Evolutionary conservation across 306 rosid species (phyloP), one percentile per base, ranked within the genome.

Genomic region (Vigna trinervia): DNA sequence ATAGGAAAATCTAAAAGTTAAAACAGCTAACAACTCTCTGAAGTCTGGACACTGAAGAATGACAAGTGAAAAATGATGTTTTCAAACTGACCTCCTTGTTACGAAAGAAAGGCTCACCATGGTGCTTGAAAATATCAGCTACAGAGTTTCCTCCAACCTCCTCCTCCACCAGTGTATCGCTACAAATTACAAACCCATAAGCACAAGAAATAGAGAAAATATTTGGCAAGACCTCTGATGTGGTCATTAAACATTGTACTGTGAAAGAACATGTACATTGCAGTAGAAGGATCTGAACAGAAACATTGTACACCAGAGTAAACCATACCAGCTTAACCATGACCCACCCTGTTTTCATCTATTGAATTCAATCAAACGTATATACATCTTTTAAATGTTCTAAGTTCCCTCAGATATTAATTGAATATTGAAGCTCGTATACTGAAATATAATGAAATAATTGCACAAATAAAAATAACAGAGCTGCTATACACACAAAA

Each of bases 51-150:
- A 26, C 36, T 41, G 34, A 69, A 52, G 45, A 71, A 57, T 23
- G 45, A 64, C 75, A 76, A 76, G 71, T 20, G 26, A 45, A 76
- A 53, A 63, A 26, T 51, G 12, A 80, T 34, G 69, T 38, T 74
- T 73, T 75, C 34, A 43, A 66, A 88, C 96, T 76, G 68, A 95
- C 99, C 98, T 95, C 99, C 78, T 85, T 90, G 43, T 91, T 87
- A 69, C 99, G 93, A 78, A 95, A 95, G 85, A 86, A 91, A 41
- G 76, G 73, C 83, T 95, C 99, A 70, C 99, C 99, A 61, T 89
- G 58, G 72, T 57, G 88, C 77, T 88, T 90, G 88, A 95, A 95
- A 79, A 95, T 89, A 67, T 95, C 97, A 75, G 96, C 91, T 48
- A 95, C 96, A 62, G 94, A 85, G 69, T 81, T 78, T 81, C 92